A percentile compares a stretch with the other conserved stretches of the same genome.
Evolutionary conservation across 2,329 filamentous ascomycete genomes (phyloP).

Genomic region (Diplodia corticola): DNA sequence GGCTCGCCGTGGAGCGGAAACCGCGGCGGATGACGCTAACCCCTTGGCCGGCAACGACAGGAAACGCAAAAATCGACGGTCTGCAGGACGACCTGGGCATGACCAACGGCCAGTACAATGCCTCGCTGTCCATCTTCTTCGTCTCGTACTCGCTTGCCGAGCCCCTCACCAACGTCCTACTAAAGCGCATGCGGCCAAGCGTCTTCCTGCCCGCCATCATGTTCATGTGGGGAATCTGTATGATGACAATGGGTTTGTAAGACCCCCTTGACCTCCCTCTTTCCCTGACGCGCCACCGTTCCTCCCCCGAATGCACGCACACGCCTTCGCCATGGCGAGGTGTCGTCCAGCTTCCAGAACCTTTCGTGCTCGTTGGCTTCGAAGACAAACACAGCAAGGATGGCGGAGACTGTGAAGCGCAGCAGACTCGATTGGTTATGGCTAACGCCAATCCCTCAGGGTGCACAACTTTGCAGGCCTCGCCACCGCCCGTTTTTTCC

Average conservation of each 20-base stretch:
- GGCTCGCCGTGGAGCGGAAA: not conserved
- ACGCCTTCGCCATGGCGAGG: not conserved
- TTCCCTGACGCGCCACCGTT: not conserved
- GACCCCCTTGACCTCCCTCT: constrained; percentile 37
- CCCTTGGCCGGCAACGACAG: constrained; percentile 35
- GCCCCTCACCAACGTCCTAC: constrained; percentile 73
- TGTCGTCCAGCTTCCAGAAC: not conserved
- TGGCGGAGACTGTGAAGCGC: not conserved
- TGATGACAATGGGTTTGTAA: constrained; percentile 67
- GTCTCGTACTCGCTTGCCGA: constrained; percentile 81
- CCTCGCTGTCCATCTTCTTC: constrained; percentile 80
- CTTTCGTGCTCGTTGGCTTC: no score
- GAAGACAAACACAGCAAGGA: not conserved
- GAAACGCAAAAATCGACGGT: constrained; percentile 66
- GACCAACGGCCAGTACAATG: constrained; percentile 68
- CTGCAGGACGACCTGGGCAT: constrained; percentile 62
- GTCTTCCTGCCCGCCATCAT: constrained; percentile 83
- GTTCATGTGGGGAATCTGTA: constrained; percentile 67
- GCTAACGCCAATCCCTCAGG: not conserved
- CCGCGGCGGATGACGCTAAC: not conserved
- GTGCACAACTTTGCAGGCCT: constrained; percentile 25
- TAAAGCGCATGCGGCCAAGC: constrained; percentile 74
- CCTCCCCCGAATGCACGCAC: no score
- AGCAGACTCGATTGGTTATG: not conserved
- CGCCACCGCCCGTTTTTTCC: constrained; percentile 54